These are phyloP conservation scores for Verticillium klebahnii DNA, from an alignment of 2,329 filamentous ascomycete species.

Conservation along the genomic window DNA sequence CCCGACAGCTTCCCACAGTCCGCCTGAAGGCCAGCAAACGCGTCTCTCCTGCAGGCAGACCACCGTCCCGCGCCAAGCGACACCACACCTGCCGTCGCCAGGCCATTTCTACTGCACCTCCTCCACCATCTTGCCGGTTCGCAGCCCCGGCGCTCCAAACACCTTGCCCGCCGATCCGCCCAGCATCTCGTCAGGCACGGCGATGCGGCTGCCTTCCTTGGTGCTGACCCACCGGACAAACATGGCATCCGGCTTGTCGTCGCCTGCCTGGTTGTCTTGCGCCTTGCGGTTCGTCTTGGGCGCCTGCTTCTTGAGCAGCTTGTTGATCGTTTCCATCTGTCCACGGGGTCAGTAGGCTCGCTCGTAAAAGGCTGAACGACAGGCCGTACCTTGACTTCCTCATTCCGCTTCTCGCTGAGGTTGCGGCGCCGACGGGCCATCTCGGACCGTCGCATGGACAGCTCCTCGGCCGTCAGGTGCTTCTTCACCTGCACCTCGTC, in stretches of 20 bases:
- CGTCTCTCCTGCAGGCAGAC: too few species aligned
- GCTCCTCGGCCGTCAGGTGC: constrained; percentile 55
- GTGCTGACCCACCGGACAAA: constrained; percentile 70
- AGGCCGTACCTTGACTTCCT: constrained; percentile 54
- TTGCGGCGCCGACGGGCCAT: constrained; percentile 59
- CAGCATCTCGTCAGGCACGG: constrained; percentile 65
- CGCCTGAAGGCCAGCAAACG: too few species aligned
- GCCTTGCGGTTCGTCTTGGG: constrained; percentile 63
- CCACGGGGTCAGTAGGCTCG: neutral
- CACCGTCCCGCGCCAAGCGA: too few species aligned
- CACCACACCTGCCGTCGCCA: too few species aligned
- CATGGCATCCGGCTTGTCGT: constrained; percentile 51
- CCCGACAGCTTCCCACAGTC: too few species aligned
- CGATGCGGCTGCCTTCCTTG: constrained; percentile 57
- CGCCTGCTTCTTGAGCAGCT: constrained; percentile 80
- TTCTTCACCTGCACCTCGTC: constrained; percentile 61
- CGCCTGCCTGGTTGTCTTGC: constrained; percentile 35
- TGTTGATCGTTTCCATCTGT: constrained; percentile 88
- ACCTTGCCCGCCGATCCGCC: constrained; percentile 56
- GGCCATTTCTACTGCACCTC: constrained; percentile 39
- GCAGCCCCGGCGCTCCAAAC: constrained; percentile 37
- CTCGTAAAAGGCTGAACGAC: neutral
- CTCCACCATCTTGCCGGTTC: constrained; percentile 47
- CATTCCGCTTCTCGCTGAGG: constrained; percentile 60
- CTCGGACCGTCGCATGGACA: constrained; percentile 58